Evolutionary conservation across 2,329 filamentous ascomycete species (phyloP), one percentile per base, ranked within the genome.

Genomic region (Pyricularia grisea): DNA sequence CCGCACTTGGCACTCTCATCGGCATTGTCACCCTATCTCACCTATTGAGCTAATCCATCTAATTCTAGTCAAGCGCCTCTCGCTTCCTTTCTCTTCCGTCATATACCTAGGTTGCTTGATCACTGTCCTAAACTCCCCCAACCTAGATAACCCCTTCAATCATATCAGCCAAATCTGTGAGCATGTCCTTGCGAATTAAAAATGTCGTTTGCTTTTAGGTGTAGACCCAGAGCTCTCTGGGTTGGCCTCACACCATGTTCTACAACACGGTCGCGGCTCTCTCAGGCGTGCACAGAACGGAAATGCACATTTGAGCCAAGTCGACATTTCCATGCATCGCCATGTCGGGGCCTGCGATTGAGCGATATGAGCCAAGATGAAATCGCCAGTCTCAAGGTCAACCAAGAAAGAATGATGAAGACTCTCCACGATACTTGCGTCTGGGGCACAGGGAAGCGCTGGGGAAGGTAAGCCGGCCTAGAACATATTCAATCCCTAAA

Each of bases 381-480:
- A 9, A 30, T 72, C 17, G 30, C 30, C 4, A 55, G 20, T 11
- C 58, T 70, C 36, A 71, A 67, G 36, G 70, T 71, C 9, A 69
- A 72, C 25, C 36, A 50, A 6, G 66, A 65, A 1, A 64, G 72
- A 23, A 33, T 73, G 58, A 71, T 73, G 69, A 23, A 69, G 50
- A 68, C 68, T 9, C 33, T 73, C 0, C 71, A 73, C 36, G 65
- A 71, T 12, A 73, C 72, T 1, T 73, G 72, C 33, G 23, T 60
- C 9, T 71, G 69, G 42, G 72, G 72, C 3, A 67, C 68, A 1
- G 90, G 89, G 0, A 83, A 89, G 71, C 79, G 83, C 78, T 92
- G 89, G 88, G 89, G 89, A 78, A 81, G 84, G 89, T 89, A 82
- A 79, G 50, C 64, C 28, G 20, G 36, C 31, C 12, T 11, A 27